These are phyloP conservation scores for Penicillium arizonense DNA, from an alignment of 495 filamentous ascomycete species.

Conservation along the genomic window DNA sequence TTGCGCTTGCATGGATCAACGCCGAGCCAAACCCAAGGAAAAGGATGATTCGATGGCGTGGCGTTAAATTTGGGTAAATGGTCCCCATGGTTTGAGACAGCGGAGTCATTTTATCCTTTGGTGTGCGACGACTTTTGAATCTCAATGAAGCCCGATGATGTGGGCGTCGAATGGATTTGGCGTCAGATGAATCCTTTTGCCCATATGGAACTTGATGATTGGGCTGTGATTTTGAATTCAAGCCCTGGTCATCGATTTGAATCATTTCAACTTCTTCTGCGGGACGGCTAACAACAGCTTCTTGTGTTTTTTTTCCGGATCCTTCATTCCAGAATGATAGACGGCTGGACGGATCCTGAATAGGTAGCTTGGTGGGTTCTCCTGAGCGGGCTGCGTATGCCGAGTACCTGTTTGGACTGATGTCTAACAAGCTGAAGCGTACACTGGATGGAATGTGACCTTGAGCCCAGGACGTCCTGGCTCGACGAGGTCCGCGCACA, in stretches of 20 bases:
- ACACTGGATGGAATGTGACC: slow-evolving; percentile 15
- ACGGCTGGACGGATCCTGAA: neutral
- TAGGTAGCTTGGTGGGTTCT: neutral
- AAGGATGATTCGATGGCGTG: slow-evolving; percentile 51
- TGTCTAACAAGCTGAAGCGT: slow-evolving; percentile 10
- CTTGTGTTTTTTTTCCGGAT: neutral
- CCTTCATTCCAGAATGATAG: neutral
- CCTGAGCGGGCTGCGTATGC: neutral
- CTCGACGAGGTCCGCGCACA: neutral
- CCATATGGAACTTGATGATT: neutral
- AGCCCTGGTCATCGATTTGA: neutral
- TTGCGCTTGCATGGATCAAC: slow-evolving; percentile 63
- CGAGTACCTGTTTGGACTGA: neutral
- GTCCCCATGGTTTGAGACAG: slow-evolving; percentile 65
- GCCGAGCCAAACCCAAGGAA: slow-evolving; percentile 60
- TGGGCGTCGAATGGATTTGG: neutral
- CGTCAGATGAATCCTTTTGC: neutral
- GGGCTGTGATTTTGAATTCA: neutral
- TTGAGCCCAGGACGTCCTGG: slow-evolving; percentile 12
- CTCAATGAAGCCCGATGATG: neutral
- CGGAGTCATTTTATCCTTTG: slow-evolving; percentile 12
- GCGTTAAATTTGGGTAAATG: slow-evolving; percentile 65
- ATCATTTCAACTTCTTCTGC: slow-evolving; percentile 10
- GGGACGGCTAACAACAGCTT: neutral
- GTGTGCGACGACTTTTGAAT: neutral